These are phyloP conservation scores for Shiraia sp. DNA, from an alignment of 2,329 filamentous ascomycete genomes.

Conservation along the genomic window DNA sequence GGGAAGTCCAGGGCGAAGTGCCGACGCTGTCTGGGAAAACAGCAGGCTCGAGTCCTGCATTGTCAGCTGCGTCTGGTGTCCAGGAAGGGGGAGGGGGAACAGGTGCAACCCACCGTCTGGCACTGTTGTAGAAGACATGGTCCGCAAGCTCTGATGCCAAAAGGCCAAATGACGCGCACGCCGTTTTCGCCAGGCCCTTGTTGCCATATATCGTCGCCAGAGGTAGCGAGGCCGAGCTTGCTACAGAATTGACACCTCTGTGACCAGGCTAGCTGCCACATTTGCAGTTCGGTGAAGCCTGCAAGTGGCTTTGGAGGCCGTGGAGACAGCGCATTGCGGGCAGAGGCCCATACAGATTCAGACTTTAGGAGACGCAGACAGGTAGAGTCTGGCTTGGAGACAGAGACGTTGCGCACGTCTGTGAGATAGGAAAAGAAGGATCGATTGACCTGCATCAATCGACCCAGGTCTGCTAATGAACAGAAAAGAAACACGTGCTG, in stretches of 20 bases:
- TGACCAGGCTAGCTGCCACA: conserved; percentile 73
- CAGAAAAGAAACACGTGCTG: conserved; percentile 70
- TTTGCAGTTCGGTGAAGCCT: conserved; percentile 69
- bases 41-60: conserved; percentile 70
- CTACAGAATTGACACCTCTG: conserved; percentile 70
- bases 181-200: conserved; percentile 65
- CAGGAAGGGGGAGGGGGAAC: not conserved
- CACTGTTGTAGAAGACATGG: conserved; percentile 64
- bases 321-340: conserved; percentile 67
- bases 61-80: conserved; percentile 20
- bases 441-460: conserved; percentile 69
- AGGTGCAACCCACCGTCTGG: conserved; percentile 62
- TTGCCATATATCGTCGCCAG: conserved; percentile 54
- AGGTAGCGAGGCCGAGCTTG: conserved; percentile 40
- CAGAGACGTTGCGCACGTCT: conserved; percentile 39
- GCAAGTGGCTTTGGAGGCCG: conserved; percentile 70
- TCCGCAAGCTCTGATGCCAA: conserved; percentile 68
- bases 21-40: conserved; percentile 60
- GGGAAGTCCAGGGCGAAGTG: conserved; percentile 69
- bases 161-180: conserved; percentile 71
- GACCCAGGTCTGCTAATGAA: conserved; percentile 65
- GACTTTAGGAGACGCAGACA: conserved; percentile 55
- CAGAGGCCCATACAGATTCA: conserved; percentile 71
- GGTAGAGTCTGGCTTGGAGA: conserved; percentile 34
- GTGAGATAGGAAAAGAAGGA: conserved; percentile 60